Percentiles rank a stretch among this genome's conserved stretches.
phyloP scores from a whole-genome alignment of 805 yeast species.

The Candida tibetensis region DNA sequence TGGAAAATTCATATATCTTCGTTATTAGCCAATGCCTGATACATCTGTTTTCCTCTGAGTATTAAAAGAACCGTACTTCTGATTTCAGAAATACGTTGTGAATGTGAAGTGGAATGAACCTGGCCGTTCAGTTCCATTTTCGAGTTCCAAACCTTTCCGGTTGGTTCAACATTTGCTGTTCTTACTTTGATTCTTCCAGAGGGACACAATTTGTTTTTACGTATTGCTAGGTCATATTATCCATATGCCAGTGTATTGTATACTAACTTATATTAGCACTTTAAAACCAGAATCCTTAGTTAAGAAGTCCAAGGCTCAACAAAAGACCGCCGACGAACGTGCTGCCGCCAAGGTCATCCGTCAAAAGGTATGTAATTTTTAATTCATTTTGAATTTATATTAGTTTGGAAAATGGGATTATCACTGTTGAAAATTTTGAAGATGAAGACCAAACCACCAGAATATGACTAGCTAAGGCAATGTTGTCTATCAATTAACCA shows the following conservation, averaged over 20 bases:
- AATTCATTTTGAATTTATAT: not conserved
- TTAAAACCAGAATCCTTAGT: slow-evolving; percentile 81
- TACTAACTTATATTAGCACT: slow-evolving; percentile 37
- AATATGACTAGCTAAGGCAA: slow-evolving; percentile 66
- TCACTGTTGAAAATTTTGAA: slow-evolving; percentile 36
- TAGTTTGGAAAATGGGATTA: too few relatives aligned
- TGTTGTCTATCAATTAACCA: slow-evolving; percentile 77
- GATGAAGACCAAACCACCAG: slow-evolving; percentile 46
- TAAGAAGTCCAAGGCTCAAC: slow-evolving; percentile 77
- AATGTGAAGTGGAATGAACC: slow-evolving; percentile 35
- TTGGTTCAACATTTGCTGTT: slow-evolving; percentile 11
- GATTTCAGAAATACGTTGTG: not conserved
- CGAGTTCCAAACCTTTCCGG: slow-evolving; percentile 24
- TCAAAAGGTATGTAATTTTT: slow-evolving; percentile 70
- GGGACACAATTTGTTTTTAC: slow-evolving; percentile 8
- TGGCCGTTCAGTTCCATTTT: slow-evolving; percentile 39
- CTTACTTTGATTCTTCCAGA: slow-evolving; percentile 4
- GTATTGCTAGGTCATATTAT: not conserved
- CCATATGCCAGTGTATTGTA: slow-evolving; percentile 1
- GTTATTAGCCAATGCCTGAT: slow-evolving; percentile 41
- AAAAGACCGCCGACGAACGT: slow-evolving; percentile 72
- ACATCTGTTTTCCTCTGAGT: slow-evolving; percentile 44
- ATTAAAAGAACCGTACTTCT: slow-evolving; percentile 11
- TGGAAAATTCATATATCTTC: slow-evolving; percentile 23
- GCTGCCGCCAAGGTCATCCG: slow-evolving; percentile 78